Conservation (phyloP, 768 basidiomycete genomes). For the Tylopilus sp. region DNA sequence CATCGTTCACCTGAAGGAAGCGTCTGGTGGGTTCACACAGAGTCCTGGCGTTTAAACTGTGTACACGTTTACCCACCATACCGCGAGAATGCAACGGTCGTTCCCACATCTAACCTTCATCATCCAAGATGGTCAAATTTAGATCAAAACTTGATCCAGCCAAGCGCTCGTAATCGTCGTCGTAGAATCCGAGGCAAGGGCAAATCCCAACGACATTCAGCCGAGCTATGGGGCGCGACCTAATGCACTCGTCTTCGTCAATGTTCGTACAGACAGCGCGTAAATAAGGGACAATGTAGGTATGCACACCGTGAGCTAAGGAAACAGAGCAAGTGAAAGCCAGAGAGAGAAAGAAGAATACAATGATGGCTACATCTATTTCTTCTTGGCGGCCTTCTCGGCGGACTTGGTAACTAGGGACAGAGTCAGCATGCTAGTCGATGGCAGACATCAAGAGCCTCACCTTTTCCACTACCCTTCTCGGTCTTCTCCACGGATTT, state of each 20-base stretch:
- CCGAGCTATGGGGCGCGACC: conserved; percentile 13
- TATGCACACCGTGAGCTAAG: conserved; percentile 31
- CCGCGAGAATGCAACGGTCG: not conserved
- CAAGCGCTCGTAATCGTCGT: too few relatives aligned
- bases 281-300: conserved; percentile 32
- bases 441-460: conserved; percentile 20
- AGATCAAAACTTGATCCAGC: too few relatives aligned
- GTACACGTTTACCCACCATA: conserved; percentile 8
- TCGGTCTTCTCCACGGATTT: conserved; percentile 96
- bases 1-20: conserved; percentile 30
- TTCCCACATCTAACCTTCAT: too few relatives aligned
- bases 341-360: conserved; percentile 53
- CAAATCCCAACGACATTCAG: too few relatives aligned
- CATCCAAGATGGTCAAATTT: too few relatives aligned
- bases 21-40: not conserved
- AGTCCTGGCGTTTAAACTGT: not conserved
- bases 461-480: conserved; percentile 83
- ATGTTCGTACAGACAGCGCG: conserved; percentile 48
- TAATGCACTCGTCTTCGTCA: conserved; percentile 36
- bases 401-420: conserved; percentile 84
- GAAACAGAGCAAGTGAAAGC: conserved; percentile 39
- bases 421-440: conserved; percentile 12
- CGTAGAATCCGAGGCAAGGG: too few relatives aligned
- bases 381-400: conserved; percentile 95
- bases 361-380: conserved; percentile 73